Percentiles rank a stretch among this genome's conserved stretches.
These are phyloP conservation scores for Xylariomycetidae sp. DNA, from an alignment of 2,329 filamentous ascomycete genomes.

Conservation along the genomic window DNA sequence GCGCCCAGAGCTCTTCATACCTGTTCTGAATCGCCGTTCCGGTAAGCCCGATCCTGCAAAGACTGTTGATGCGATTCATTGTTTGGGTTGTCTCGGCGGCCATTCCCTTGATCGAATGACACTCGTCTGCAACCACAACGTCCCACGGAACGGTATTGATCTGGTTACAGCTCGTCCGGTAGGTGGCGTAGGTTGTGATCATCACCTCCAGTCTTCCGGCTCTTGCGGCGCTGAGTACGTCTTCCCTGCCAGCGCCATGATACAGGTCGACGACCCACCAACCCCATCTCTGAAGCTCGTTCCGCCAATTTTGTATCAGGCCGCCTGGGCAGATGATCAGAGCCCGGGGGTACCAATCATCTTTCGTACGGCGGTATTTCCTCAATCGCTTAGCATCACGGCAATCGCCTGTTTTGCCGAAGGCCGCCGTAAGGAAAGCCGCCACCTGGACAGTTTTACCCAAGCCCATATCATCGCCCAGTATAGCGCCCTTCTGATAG, in stretches of 20 bases:
- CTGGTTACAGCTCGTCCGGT: slow-evolving; percentile 65
- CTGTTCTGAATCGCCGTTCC: slow-evolving; percentile 97
- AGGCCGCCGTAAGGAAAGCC: slow-evolving; percentile 83
- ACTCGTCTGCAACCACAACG: slow-evolving; percentile 90
- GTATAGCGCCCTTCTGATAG: slow-evolving; percentile 81
- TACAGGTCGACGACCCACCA: slow-evolving; percentile 89
- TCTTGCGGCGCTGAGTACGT: slow-evolving; percentile 64
- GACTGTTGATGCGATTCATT: slow-evolving; percentile 83
- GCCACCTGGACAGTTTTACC: slow-evolving; percentile 97
- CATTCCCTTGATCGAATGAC: slow-evolving; percentile 79
- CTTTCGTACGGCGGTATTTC: slow-evolving; percentile 62
- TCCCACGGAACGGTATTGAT: slow-evolving; percentile 91
- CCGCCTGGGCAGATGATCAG: slow-evolving; percentile 86
- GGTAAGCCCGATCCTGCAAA: slow-evolving; percentile 88
- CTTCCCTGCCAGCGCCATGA: slow-evolving; percentile 65
- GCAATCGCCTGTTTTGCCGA: slow-evolving; percentile 89
- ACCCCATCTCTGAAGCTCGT: slow-evolving; percentile 82
- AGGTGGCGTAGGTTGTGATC: slow-evolving; percentile 91
- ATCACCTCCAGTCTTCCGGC: slow-evolving; percentile 80
- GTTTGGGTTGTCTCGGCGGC: slow-evolving; percentile 72
- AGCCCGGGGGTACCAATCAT: slow-evolving; percentile 74
- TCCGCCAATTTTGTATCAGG: slow-evolving; percentile 85
- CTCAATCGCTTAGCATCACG: slow-evolving; percentile 82
- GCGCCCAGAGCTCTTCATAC: slow-evolving; percentile 93
- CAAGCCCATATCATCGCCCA: slow-evolving; percentile 96